Conservation (phyloP, 2,329 filamentous ascomycete species). For the Stachybotrys elegans region DNA sequence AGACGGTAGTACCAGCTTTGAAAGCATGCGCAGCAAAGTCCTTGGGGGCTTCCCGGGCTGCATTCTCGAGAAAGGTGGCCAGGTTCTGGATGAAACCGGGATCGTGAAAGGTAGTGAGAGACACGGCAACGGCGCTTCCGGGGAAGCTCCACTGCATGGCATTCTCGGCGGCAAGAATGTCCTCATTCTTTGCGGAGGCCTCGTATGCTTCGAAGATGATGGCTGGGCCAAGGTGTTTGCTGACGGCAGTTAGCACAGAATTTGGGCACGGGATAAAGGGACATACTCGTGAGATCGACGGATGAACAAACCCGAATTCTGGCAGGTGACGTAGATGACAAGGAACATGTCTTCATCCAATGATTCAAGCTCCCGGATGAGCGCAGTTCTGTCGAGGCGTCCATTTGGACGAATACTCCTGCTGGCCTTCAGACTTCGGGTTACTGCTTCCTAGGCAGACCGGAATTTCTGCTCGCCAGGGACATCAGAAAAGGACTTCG, state of each 20-base stretch:
- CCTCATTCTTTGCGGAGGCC: constrained; percentile 45
- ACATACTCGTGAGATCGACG: constrained; percentile 20
- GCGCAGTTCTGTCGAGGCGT: constrained; percentile 11
- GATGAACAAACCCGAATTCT: constrained; percentile 27
- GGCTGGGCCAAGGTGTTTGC: constrained; percentile 16
- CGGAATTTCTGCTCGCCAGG: constrained; percentile 10
- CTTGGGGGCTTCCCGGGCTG: constrained; percentile 48
- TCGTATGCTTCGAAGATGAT: constrained; percentile 54
- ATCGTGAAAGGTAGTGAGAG: constrained; percentile 22
- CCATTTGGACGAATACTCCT: constrained; percentile 12
- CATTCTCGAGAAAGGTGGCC: constrained; percentile 50
- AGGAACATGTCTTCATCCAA: constrained; percentile 13
- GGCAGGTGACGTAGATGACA: constrained; percentile 14
- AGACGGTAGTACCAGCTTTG: constrained; percentile 46
- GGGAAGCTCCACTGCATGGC: constrained; percentile 58
- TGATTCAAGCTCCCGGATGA: constrained; percentile 11
- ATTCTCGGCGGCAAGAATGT: constrained; percentile 44
- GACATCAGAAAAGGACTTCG: constrained; percentile 11
- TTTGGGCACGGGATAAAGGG: neutral
- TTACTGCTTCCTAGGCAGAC: constrained; percentile 12
- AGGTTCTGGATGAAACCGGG: constrained; percentile 27
- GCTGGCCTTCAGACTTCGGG: constrained; percentile 13
- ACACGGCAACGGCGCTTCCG: constrained; percentile 42
- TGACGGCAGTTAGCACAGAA: constrained; percentile 6
- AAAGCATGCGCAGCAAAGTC: constrained; percentile 44